Base-by-base conservation (phyloP, 495 filamentous ascomycete genomes). In the Aspergillus nidulans region DNA sequence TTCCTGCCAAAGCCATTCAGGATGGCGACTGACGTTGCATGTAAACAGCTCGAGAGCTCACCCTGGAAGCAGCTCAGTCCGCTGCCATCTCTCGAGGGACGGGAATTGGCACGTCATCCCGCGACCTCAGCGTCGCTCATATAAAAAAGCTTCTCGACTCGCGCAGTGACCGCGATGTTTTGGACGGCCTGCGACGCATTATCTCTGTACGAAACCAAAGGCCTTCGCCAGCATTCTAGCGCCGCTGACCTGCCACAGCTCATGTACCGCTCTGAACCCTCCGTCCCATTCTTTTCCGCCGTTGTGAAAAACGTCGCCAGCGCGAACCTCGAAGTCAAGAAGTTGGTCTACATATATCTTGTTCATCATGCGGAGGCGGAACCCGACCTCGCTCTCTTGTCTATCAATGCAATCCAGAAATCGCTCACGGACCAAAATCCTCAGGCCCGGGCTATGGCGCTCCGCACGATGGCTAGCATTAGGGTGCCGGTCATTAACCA, bases 361-460 rank as follows among this genome's bases (percentile, higher is more conserved):
- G 85, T 97, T 56, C 88, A 91, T 65, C 90, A 97, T 82, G 92
- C 94, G 63, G 94, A 97, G 67, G 82, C 87, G 39, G 92, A 96
- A 60, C 94, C 92, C 32, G 94, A 98, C 69, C 87, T 96, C 25
- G 92, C 95, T 43, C 80, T 98, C 9, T 79, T 98, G 18, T 95
- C 92, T 38, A 97, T 98, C 77, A 98, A 98, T 70, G 92, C 92
- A 12, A 97, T 98, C 60, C 94, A 97, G 67, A 97, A 96, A 69
- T 92, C 92, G 20, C 81, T 98, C 38, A 94, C 91, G 13, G 94
- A 97, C 70, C 77, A 85, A 49, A 96, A 90, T 67, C 90, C 92
- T 6, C 87, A 95, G 63, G 84, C 96, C 5, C 84, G 94, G 52
- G 90, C 91, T 13, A 85, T 97, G 71, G 94, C 94, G 3, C 80